These are phyloP conservation scores for Cymbopogon flexuosus DNA, from an alignment of 202 grass and related monocot genomes.

Conservation along the genomic window DNA sequence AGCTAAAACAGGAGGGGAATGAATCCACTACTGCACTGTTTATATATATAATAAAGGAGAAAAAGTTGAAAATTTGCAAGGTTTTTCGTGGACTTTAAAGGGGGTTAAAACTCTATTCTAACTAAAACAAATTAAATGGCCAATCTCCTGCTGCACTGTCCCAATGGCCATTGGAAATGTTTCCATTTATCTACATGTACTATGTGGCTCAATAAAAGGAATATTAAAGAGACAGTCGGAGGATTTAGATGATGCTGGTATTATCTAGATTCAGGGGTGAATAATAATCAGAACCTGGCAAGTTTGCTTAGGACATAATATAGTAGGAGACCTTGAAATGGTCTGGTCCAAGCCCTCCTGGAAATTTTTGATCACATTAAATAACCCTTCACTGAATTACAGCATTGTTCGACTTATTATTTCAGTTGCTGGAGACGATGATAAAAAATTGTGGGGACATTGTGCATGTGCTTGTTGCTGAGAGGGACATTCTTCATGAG, in stretches of 20 bases:
- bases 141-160: background rate
- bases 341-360: conserved; percentile 5
- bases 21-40: background rate
- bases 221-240: background rate
- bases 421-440: conserved; percentile 85
- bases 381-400: conserved; percentile 18
- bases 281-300: background rate
- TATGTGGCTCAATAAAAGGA: background rate
- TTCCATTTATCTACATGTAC: conserved; percentile 2
- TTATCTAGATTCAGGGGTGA: conserved; percentile 2
- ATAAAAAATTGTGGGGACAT: conserved; percentile 98
- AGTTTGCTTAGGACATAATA: conserved; percentile 19
- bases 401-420: conserved; percentile 28
- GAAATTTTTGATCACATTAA: background rate
- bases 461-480: conserved; percentile 91
- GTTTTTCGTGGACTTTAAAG: background rate
- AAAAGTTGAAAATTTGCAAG: background rate
- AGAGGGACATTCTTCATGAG: conserved; percentile 87
- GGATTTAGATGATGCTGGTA: background rate
- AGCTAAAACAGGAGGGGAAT: background rate
- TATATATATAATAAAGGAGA: background rate
- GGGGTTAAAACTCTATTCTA: background rate
- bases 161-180: background rate
- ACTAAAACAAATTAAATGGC: background rate
- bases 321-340: conserved; percentile 5